These are phyloP conservation scores for Vanderwaltozyma polyspora DNA, from an alignment of 805 yeast species.

Conservation along the genomic window DNA sequence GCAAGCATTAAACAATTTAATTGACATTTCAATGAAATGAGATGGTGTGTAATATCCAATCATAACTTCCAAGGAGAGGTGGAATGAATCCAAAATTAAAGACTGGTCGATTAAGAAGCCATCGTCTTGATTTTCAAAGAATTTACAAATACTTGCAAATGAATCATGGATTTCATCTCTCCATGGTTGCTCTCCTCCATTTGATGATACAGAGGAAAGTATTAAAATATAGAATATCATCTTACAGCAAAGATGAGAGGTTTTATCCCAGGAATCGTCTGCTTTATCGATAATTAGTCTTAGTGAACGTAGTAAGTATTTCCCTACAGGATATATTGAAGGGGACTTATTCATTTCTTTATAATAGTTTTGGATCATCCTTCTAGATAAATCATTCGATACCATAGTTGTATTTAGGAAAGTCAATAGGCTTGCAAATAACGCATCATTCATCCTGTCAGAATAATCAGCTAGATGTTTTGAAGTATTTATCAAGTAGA, in stretches of 20 bases:
- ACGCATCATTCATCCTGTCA: background rate
- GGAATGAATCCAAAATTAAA: background rate
- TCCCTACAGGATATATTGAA: background rate
- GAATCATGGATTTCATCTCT: conserved; percentile 19
- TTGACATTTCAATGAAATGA: conserved; percentile 10
- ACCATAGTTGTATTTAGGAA: conserved; percentile 53
- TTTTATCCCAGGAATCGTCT: background rate
- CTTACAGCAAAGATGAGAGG: background rate
- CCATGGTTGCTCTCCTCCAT: conserved; percentile 15
- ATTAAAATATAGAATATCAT: background rate
- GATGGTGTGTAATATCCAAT: conserved; percentile 31
- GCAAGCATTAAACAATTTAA: conserved; percentile 14
- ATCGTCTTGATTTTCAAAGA: background rate
- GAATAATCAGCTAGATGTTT: background rate
- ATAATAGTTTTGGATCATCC: conserved; percentile 43
- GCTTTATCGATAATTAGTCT: background rate
- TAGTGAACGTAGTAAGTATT: background rate
- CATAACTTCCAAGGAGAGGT: conserved; percentile 31
- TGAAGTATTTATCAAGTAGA: too few relatives aligned
- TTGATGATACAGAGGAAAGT: conserved; percentile 25
- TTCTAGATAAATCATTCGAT: conserved; percentile 51
- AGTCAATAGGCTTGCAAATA: conserved; percentile 28
- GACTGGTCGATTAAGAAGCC: background rate
- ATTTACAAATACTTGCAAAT: conserved; percentile 29
- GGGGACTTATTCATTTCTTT: conserved; percentile 13